Conservation (phyloP, 139 green algal genomes). For the Chlamydomonas sphaeroides region DNA sequence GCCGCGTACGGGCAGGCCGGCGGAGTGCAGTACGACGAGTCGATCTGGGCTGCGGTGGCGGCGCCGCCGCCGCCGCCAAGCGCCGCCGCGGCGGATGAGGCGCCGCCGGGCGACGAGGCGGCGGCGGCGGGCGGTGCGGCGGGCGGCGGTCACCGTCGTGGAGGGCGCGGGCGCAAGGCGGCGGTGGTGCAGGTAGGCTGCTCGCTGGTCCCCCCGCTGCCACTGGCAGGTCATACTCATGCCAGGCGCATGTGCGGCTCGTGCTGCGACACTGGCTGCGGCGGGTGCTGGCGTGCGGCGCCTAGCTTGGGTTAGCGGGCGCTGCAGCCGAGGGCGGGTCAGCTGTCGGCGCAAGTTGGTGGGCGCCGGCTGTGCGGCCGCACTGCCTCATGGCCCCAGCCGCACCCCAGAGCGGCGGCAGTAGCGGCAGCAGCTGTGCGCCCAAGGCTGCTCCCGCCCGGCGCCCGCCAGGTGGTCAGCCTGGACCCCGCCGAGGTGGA, state of each 20-base stretch:
- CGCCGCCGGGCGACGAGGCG: constrained; percentile 13
- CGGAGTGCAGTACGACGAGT: not conserved
- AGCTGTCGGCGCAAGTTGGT: no score
- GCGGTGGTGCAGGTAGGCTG: no score
- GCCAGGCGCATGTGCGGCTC: no score
- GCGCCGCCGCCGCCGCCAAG: not conserved
- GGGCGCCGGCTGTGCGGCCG: no score
- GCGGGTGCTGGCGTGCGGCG: no score
- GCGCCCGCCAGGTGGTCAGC: constrained; percentile 54
- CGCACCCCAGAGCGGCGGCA: not conserved
- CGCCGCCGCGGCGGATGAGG: not conserved
- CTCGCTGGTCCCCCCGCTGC: no score
- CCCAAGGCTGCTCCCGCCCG: no score
- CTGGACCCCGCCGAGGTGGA: constrained; percentile 38
- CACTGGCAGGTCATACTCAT: no score
- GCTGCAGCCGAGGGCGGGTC: no score
- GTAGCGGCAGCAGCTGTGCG: not conserved
- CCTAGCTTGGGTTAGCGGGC: no score
- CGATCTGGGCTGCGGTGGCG: not conserved
- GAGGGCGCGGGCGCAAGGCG: constrained; percentile 25
- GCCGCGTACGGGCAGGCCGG: constrained; percentile 25
- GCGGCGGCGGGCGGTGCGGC: not conserved
- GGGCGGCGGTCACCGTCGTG: not conserved
- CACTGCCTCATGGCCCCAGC: no score
- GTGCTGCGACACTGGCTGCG: no score